Conservation (phyloP, 345 rosid species). For the Boechera stricta region DNA sequence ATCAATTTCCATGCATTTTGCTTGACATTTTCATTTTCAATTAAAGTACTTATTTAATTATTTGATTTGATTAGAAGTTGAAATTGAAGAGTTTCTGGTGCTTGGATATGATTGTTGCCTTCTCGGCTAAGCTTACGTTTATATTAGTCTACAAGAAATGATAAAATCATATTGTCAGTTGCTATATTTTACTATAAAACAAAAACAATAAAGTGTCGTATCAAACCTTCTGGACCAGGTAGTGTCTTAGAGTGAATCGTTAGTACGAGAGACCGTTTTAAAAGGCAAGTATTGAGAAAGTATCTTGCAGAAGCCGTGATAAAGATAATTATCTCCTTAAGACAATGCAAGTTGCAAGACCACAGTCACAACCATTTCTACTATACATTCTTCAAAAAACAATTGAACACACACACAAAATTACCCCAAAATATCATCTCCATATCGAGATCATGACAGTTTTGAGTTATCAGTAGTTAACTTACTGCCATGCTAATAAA, state of each 20-base stretch:
- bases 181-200: neutral
- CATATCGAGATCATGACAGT: conserved; percentile 1
- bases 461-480: neutral
- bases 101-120: conserved; percentile 27
- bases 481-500: neutral
- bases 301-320: conserved; percentile 1
- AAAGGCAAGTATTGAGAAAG: neutral
- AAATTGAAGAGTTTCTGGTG: neutral
- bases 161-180: conserved; percentile 1
- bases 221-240: neutral
- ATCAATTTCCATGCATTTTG: conserved; percentile 20
- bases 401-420: conserved; percentile 10
- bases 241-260: conserved; percentile 1
- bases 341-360: conserved; percentile 27
- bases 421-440: conserved; percentile 4
- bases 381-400: conserved; percentile 1
- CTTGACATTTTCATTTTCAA: conserved; percentile 10
- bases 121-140: conserved; percentile 29
- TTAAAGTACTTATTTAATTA: neutral
- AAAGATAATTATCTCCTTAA: neutral
- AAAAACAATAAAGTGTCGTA: neutral
- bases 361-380: neutral
- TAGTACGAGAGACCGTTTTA: neutral
- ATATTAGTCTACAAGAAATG: conserved; percentile 13
- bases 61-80: conserved; percentile 13